Conservation (phyloP, 73 alveolate genomes). For the Diophrys sp. region DNA sequence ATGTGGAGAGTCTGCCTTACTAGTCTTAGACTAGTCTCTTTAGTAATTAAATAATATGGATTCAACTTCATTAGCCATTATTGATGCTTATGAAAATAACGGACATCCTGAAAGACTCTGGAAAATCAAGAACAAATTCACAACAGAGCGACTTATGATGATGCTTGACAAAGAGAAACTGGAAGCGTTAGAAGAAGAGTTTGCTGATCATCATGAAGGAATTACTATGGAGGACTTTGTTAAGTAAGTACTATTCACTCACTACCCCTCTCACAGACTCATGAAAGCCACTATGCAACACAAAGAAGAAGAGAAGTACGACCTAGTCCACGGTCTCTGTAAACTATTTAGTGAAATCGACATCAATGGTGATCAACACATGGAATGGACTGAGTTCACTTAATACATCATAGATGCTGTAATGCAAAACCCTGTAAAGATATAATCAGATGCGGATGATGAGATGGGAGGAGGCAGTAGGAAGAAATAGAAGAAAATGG, state of each 20-base stretch:
- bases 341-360: constrained; percentile 93
- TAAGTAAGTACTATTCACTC: constrained; percentile 37
- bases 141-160: constrained; percentile 87
- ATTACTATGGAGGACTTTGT: constrained; percentile 75
- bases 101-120: neutral
- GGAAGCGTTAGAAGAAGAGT: constrained; percentile 90
- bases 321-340: constrained; percentile 91
- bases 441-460: neutral
- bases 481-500: constrained; percentile 18
- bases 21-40: no score
- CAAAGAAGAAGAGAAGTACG: constrained; percentile 82
- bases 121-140: constrained; percentile 1
- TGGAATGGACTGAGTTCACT: constrained; percentile 98
- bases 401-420: constrained; percentile 95
- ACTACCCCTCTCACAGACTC: no score
- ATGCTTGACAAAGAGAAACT: constrained; percentile 91
- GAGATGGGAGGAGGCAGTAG: neutral
- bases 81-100: neutral
- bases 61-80: no score
- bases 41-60: no score
- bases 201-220: constrained; percentile 88
- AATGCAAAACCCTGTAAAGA: constrained; percentile 66
- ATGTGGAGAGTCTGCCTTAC: no score
- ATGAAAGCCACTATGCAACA: constrained; percentile 75
- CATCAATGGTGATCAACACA: constrained; percentile 94